A percentile compares a stretch with the other conserved stretches of the same genome.
These are phyloP conservation scores for Colletotrichum sp. DNA, from an alignment of 2,329 filamentous ascomycete species.

Conservation along the genomic window DNA sequence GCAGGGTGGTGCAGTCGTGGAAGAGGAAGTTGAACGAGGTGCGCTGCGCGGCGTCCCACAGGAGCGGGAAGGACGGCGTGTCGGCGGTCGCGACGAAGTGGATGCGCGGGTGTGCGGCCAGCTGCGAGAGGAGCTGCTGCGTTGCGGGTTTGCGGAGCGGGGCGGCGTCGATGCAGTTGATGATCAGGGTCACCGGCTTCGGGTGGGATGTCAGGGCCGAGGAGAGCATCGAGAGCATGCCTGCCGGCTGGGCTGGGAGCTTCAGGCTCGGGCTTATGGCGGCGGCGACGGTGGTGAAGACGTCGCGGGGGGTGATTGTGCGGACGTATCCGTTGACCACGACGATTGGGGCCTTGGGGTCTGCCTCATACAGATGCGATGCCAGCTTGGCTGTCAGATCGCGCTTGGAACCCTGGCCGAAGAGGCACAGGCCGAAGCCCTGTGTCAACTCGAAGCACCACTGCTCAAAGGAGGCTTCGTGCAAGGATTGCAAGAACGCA, in stretches of 20 bases:
- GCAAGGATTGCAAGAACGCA: constrained; percentile 73
- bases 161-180: constrained; percentile 87
- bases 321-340: constrained; percentile 86
- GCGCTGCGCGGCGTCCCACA: constrained; percentile 89
- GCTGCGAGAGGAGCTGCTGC: constrained; percentile 76
- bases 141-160: constrained; percentile 73
- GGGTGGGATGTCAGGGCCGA: constrained; percentile 59
- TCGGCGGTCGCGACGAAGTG: constrained; percentile 82
- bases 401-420: constrained; percentile 91
- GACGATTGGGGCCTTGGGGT: constrained; percentile 67
- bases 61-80: constrained; percentile 82
- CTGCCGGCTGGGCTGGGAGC: constrained; percentile 65
- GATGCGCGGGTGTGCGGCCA: constrained; percentile 76
- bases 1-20: constrained; percentile 93
- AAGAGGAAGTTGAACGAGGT: constrained; percentile 86
- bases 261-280: constrained; percentile 60
- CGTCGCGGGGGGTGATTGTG: constrained; percentile 69
- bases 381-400: constrained; percentile 77
- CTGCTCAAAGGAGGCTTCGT: constrained; percentile 83
- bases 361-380: constrained; percentile 63
- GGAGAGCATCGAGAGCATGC: constrained; percentile 72
- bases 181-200: constrained; percentile 65
- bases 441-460: constrained; percentile 91
- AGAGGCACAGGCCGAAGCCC: constrained; percentile 87
- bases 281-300: constrained; percentile 71